Evolutionary conservation across 768 basidiomycete species (phyloP), one percentile per base, ranked within the genome.

Genomic region (Amylocystis lapponica): DNA sequence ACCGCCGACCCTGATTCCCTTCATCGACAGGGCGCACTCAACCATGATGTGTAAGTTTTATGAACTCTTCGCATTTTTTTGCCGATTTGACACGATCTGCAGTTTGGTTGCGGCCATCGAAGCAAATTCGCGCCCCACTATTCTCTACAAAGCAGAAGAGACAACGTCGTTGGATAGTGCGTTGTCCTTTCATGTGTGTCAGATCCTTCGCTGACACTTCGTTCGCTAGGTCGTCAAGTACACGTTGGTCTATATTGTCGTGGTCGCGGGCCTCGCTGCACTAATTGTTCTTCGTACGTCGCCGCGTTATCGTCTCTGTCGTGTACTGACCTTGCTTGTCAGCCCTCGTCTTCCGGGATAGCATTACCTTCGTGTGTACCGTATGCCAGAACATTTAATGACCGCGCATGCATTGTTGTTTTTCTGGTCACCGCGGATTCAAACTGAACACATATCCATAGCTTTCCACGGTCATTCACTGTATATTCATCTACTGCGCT

Each of bases 91-190:
- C 9, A 52, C 30, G 13, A 10, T 41, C 19, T 42, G 9, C 44
- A 91, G 87, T 97, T 74, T 98, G 96, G 94, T 75, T 98, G 36
- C 85, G 89, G 33, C 91, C 91, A 3, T 91, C 88, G 36, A 92
- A 91, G 67, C 92, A 94, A 65, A 95, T 95, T 48, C 85, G 91
- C 27, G 73, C 93, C 17, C 92, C 93, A 10, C 72, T 97, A 45
- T 97, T 92, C 74, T 92, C 89, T 11, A 88, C 87, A 42, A 93
- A 94, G 67, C 91, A 94, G 67, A 89, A 91, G 69, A 75, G 86
- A 52, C 88, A 92, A 60, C 76, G 94, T 44, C 71, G 94, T 54
- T 92, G 88, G 86, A 95, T 95, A 56, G 86, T 85, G 53, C 50
- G 76, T 70, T 20, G 11, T 14, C 45, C 26, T 21, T 23, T 25